Percentiles rank a stretch among this genome's conserved stretches.
Evolutionary conservation across 805 yeast genomes (phyloP).

Genomic region (Ogataea angusta): DNA sequence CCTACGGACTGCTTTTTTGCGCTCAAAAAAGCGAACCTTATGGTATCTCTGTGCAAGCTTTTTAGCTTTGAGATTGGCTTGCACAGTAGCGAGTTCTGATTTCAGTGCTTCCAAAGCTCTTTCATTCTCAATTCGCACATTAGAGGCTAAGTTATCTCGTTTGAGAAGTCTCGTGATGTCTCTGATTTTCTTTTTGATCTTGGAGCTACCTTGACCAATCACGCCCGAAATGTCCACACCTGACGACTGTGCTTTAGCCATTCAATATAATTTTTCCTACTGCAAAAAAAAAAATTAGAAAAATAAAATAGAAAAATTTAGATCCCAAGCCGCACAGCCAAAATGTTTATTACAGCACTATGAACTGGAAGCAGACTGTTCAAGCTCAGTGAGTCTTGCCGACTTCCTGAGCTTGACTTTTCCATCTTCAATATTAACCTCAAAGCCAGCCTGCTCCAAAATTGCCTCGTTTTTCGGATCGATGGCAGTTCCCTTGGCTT

Average conservation of each 20-base stretch:
- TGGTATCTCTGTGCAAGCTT: constrained; percentile 69
- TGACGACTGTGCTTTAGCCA: constrained; percentile 1
- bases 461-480: constrained; percentile 48
- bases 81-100: constrained; percentile 43
- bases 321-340: constrained; percentile 5
- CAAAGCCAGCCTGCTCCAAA: constrained; percentile 66
- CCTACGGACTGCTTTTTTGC: constrained; percentile 74
- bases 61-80: constrained; percentile 38
- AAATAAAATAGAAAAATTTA: not conserved
- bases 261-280: not conserved
- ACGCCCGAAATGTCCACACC: constrained; percentile 31
- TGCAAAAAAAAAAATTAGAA: not conserved
- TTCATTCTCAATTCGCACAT: constrained; percentile 47
- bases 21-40: constrained; percentile 90
- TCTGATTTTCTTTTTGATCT: constrained; percentile 80
- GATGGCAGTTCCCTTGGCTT: constrained; percentile 65
- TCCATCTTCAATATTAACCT: constrained; percentile 71
- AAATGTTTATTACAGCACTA: not conserved
- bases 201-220: constrained; percentile 38
- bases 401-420: constrained; percentile 50
- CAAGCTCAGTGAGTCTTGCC: constrained; percentile 17
- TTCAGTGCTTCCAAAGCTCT: constrained; percentile 45
- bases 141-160: constrained; percentile 55
- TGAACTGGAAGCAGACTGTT: constrained; percentile 2
- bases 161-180: constrained; percentile 71